phyloP scores from a whole-genome alignment of 257 asterid species.

The Gynochthodes officinalis region DNA sequence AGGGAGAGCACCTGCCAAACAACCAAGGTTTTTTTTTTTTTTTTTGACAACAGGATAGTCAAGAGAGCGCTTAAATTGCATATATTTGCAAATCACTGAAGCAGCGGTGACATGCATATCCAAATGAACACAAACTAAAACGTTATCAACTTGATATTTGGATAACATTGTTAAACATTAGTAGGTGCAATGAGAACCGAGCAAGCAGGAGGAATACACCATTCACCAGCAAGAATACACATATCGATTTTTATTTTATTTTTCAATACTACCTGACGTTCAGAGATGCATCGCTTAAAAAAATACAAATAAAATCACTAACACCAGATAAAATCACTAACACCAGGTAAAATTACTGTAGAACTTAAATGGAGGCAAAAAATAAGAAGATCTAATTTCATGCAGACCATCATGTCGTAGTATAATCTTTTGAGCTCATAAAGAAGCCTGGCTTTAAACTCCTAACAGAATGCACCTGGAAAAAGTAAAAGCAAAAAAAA shows the following conservation, averaged over 20 bases:
- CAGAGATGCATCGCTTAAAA: background rate
- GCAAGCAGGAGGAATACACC: background rate
- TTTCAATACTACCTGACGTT: background rate
- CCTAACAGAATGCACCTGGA: background rate
- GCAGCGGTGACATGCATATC: background rate
- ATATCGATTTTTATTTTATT: too few species aligned
- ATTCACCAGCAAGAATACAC: background rate
- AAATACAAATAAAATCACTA: background rate
- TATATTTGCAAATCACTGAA: background rate
- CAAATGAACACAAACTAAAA: background rate
- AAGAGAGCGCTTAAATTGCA: background rate
- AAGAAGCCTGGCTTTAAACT: too few species aligned
- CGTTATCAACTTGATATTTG: background rate
- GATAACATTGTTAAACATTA: background rate
- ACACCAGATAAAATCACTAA: background rate
- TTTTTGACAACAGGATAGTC: background rate
- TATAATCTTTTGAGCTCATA: background rate
- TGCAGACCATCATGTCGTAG: background rate
- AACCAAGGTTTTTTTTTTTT: background rate
- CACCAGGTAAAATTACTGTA: background rate
- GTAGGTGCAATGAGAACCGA: too few species aligned
- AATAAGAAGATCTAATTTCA: background rate
- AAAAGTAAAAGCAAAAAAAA: background rate
- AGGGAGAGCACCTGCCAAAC: conserved; percentile 68
- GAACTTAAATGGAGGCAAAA: background rate